Percentiles rank a stretch among this genome's conserved stretches.
These are phyloP conservation scores for Mycena sanguinolenta DNA, from an alignment of 768 basidiomycete species.

Conservation along the genomic window DNA sequence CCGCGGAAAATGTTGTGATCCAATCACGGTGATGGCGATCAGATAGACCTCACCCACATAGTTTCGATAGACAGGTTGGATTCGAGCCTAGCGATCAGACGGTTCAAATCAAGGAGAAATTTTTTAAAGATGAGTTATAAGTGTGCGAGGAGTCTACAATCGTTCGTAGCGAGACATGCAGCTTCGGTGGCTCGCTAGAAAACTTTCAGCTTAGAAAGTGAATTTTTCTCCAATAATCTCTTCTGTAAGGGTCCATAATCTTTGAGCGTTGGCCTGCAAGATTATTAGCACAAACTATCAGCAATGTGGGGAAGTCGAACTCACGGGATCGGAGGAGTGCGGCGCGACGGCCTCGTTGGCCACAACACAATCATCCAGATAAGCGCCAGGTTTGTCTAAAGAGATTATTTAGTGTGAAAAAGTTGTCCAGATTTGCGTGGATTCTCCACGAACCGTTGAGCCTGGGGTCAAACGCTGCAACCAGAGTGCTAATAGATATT, in stretches of 20 bases:
- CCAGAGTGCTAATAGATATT: constrained; percentile 17
- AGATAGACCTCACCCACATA: too few relatives aligned
- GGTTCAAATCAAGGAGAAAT: too few relatives aligned
- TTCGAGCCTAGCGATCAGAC: too few relatives aligned
- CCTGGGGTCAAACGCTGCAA: constrained; percentile 29
- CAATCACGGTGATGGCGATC: too few relatives aligned
- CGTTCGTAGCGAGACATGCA: too few relatives aligned
- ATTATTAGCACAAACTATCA: too few relatives aligned
- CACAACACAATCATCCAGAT: constrained; percentile 8
- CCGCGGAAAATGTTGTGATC: too few relatives aligned
- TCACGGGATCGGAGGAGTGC: constrained; percentile 16
- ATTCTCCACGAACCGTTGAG: constrained; percentile 30
- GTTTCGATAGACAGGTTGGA: too few relatives aligned
- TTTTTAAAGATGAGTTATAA: too few relatives aligned
- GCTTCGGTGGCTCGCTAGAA: too few relatives aligned
- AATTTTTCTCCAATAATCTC: background rate
- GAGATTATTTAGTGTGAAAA: background rate
- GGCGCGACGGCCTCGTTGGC: constrained; percentile 2
- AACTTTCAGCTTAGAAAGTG: too few relatives aligned
- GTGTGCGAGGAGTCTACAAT: too few relatives aligned
- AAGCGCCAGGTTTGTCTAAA: constrained; percentile 17
- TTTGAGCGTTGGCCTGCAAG: background rate
- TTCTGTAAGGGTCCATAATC: background rate
- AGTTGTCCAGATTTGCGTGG: background rate
- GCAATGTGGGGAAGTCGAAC: background rate